Conservation (phyloP, 169 alveolate species). For the Plasmodium sp. region DNA sequence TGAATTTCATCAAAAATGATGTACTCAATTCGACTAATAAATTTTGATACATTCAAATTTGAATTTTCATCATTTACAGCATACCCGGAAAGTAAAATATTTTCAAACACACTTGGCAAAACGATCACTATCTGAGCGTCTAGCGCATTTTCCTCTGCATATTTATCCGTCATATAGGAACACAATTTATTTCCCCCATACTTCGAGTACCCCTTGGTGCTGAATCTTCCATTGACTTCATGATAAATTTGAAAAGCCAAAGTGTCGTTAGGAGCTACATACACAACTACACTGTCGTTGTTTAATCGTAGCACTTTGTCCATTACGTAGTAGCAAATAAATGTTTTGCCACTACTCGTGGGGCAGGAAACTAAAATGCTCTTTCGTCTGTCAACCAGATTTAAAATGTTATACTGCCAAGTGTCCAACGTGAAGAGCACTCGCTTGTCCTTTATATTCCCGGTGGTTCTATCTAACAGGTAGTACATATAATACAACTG, state of each 20-base stretch:
- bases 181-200: slow-evolving; percentile 76
- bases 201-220: slow-evolving; percentile 88
- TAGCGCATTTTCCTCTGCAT: slow-evolving; percentile 85
- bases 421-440: slow-evolving; percentile 93
- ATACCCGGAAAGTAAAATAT: slow-evolving; percentile 86
- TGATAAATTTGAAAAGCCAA: slow-evolving; percentile 92
- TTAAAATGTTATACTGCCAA: slow-evolving; percentile 92
- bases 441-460: slow-evolving; percentile 88
- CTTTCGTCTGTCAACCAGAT: slow-evolving; percentile 87
- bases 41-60: slow-evolving; percentile 56
- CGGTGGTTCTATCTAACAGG: slow-evolving; percentile 87
- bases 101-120: slow-evolving; percentile 90
- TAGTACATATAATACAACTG: slow-evolving; percentile 90
- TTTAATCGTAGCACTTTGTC: slow-evolving; percentile 90
- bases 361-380: slow-evolving; percentile 91
- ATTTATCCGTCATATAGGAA: slow-evolving; percentile 80
- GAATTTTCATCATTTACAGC: slow-evolving; percentile 77
- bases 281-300: slow-evolving; percentile 90
- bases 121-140: slow-evolving; percentile 91
- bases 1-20: slow-evolving; percentile 93
- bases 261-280: slow-evolving; percentile 93
- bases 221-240: slow-evolving; percentile 92
- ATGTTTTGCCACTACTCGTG: slow-evolving; percentile 94
- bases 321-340: slow-evolving; percentile 94
- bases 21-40: slow-evolving; percentile 85